phyloP scores from a whole-genome alignment of 2,329 filamentous ascomycete species.

The Mycosphaerella sp. region DNA sequence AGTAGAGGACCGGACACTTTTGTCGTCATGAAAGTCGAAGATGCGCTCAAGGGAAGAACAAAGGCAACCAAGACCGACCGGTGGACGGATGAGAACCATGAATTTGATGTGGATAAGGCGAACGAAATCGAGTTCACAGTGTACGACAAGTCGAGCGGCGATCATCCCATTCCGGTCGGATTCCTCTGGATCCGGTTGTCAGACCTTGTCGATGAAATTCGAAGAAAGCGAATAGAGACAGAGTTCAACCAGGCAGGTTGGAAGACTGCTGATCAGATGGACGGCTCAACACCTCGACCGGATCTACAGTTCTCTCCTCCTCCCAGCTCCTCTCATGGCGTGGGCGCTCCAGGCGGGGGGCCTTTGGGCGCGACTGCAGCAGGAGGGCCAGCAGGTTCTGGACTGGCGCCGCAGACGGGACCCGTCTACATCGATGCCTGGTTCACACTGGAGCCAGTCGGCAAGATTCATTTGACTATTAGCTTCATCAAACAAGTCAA shows the following conservation, averaged over 20 bases:
- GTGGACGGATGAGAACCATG: conserved; percentile 89
- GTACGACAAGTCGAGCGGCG: conserved; percentile 78
- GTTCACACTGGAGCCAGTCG: conserved; percentile 94
- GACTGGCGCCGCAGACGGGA: conserved; percentile 47
- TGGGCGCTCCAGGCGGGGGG: conserved; percentile 28
- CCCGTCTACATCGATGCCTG: conserved; percentile 72
- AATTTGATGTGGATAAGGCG: conserved; percentile 92
- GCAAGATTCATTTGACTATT: conserved; percentile 83
- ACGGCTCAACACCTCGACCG: conserved; percentile 50
- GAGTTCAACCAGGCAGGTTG: conserved; percentile 92
- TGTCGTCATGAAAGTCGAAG: conserved; percentile 93
- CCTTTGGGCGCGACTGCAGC: conserved; percentile 36
- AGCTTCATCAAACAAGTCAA: conserved; percentile 89
- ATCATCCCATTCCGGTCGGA: conserved; percentile 85
- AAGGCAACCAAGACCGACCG: conserved; percentile 77
- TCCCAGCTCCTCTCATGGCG: conserved; percentile 36
- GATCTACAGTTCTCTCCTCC: conserved; percentile 51
- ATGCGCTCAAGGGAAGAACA: conserved; percentile 82
- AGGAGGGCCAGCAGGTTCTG: conserved; percentile 36
- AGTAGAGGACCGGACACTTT: conserved; percentile 90
- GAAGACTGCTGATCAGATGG: conserved; percentile 97
- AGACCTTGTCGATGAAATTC: conserved; percentile 95
- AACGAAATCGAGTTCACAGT: conserved; percentile 98
- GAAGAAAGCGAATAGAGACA: conserved; percentile 92
- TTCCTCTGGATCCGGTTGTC: conserved; percentile 96